These are phyloP conservation scores for Cordyceps militaris DNA, from an alignment of 2,329 filamentous ascomycete genomes.

Conservation along the genomic window DNA sequence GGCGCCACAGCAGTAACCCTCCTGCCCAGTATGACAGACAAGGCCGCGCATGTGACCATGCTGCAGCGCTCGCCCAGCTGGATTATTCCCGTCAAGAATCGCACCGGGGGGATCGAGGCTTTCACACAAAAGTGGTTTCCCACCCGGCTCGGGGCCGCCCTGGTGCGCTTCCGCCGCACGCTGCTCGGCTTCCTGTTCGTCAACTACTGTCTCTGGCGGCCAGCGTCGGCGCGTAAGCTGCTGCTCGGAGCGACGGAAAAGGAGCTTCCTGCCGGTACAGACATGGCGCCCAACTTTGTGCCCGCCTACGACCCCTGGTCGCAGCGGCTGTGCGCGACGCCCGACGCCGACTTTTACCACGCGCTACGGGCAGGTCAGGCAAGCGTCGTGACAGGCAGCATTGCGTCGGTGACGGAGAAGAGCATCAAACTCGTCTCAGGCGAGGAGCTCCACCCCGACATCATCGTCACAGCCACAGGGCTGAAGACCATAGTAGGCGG, in stretches of 20 bases:
- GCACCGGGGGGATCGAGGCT: slow-evolving; percentile 27
- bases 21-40: slow-evolving; percentile 52
- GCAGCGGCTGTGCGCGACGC: slow-evolving; percentile 57
- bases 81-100: slow-evolving; percentile 34
- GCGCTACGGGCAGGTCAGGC: slow-evolving; percentile 32
- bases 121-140: slow-evolving; percentile 35
- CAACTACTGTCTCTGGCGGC: slow-evolving; percentile 1
- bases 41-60: slow-evolving; percentile 57
- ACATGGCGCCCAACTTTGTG: slow-evolving; percentile 46
- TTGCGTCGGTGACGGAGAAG: slow-evolving; percentile 36
- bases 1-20: slow-evolving; percentile 63
- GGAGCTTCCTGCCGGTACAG: slow-evolving; percentile 41
- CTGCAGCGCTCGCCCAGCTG: slow-evolving; percentile 61
- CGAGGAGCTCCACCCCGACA: slow-evolving; percentile 45
- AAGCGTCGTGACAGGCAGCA: slow-evolving; percentile 37
- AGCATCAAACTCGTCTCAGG: slow-evolving; percentile 39
- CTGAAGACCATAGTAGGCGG: slow-evolving; percentile 50
- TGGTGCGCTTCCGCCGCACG: slow-evolving; percentile 42
- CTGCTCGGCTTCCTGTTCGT: slow-evolving; percentile 38
- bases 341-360: slow-evolving; percentile 40
- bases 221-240: not conserved
- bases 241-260: slow-evolving; percentile 25
- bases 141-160: slow-evolving; percentile 33
- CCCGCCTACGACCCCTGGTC: slow-evolving; percentile 55
- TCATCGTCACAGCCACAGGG: slow-evolving; percentile 60